A percentile compares a stretch with the other conserved stretches of the same genome.
These are phyloP conservation scores for Clavaria fumosa DNA, from an alignment of 768 basidiomycete species.

Conservation along the genomic window DNA sequence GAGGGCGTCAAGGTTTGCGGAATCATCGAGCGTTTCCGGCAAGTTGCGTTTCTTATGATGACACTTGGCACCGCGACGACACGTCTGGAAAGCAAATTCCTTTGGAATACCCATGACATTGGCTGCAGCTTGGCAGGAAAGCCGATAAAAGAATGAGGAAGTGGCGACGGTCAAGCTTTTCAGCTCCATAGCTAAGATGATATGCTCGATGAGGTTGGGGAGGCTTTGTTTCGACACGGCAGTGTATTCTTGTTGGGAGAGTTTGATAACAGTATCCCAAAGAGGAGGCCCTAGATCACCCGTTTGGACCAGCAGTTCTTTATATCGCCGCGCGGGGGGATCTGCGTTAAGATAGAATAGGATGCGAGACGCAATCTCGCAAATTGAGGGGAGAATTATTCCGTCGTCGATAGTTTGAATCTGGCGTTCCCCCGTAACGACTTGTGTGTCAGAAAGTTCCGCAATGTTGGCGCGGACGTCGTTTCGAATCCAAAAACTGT, in stretches of 20 bases:
- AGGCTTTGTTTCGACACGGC: not conserved
- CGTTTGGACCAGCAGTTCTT: not conserved
- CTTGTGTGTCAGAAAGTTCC: not conserved
- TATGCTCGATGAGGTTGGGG: not conserved
- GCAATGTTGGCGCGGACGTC: constrained; percentile 1
- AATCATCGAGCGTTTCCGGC: not conserved
- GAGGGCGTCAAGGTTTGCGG: not conserved
- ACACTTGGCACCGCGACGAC: not conserved
- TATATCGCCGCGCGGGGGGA: not conserved
- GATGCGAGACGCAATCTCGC: constrained; percentile 4
- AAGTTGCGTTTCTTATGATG: constrained; percentile 1
- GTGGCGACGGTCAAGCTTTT: constrained; percentile 1
- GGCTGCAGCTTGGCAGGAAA: constrained; percentile 1
- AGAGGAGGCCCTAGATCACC: constrained; percentile 1
- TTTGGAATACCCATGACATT: not conserved
- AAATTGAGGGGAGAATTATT: not conserved
- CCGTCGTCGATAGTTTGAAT: constrained; percentile 2
- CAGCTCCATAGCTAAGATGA: not conserved
- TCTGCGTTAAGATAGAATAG: constrained; percentile 3
- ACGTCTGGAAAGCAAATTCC: constrained; percentile 1
- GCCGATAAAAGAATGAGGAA: constrained; percentile 3
- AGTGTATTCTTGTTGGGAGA: constrained; percentile 1
- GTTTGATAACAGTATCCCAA: constrained; percentile 2
- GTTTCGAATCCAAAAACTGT: not conserved
- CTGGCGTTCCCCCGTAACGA: constrained; percentile 4